Evolutionary conservation across 1,139 yeast genomes (phyloP).

Genomic region (Pichia sp.): DNA sequence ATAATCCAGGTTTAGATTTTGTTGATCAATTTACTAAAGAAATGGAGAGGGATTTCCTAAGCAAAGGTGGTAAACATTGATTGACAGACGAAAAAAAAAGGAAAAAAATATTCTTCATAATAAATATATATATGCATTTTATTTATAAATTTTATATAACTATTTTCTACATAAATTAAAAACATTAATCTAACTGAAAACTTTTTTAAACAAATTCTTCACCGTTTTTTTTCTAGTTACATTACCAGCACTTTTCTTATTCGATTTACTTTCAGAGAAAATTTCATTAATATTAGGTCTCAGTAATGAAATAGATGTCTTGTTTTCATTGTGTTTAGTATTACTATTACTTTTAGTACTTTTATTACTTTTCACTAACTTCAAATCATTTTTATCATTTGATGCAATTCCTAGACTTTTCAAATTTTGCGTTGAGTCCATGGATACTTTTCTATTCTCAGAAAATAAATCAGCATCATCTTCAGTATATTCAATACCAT

Average conservation of each 20-base stretch:
- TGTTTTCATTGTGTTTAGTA: too few species aligned
- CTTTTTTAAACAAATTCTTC: constrained; percentile 13
- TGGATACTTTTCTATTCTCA: too few species aligned
- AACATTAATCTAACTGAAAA: constrained; percentile 5
- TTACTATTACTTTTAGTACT: neutral
- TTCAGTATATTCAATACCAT: constrained; percentile 5
- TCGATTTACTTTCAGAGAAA: neutral
- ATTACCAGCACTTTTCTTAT: neutral
- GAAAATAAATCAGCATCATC: neutral
- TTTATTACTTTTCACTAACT: neutral
- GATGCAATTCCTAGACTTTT: too few species aligned
- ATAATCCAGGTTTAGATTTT: constrained; percentile 68
- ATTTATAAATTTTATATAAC: neutral
- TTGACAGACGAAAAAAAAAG: too few species aligned
- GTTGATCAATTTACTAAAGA: constrained; percentile 88
- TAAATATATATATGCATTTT: neutral
- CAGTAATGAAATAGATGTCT: too few species aligned
- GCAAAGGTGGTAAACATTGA: constrained; percentile 22
- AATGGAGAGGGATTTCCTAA: constrained; percentile 51
- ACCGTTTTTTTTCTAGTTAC: constrained; percentile 8
- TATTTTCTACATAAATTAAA: neutral
- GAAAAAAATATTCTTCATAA: too few species aligned
- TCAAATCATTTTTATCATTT: neutral
- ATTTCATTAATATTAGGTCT: too few species aligned
- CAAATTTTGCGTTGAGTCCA: too few species aligned